Evolutionary conservation across 176 grass and related monocot genomes (phyloP), one percentile per base, ranked within the genome.

Genomic region (Cocos nucifera): DNA sequence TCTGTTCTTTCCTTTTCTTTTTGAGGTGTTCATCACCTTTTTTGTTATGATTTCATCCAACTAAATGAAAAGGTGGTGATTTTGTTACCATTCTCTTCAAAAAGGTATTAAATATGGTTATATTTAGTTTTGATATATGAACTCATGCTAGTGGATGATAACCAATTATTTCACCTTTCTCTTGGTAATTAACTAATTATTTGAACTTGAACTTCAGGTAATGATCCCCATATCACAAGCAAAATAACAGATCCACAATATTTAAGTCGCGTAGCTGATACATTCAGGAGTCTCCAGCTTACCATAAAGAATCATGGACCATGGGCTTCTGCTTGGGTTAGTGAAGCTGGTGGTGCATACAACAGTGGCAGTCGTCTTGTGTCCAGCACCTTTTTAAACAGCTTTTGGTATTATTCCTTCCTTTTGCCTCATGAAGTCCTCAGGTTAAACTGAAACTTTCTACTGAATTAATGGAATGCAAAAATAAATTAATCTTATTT

Each of bases 321-420:
- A 12, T 98, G 88, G 94, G 61, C 85, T 22, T 67, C 73, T 66
- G 84, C 88, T 22, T 98, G 94, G 94, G 94, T 98, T 50, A 88
- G 94, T 4, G 94, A 98, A 76, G 82, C 88, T 54, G 94, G 94
- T 32, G 94, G 94, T 64, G 94, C 88, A 3, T 98, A 89, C 75
- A 89, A 98, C 79, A 98, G 94, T 22, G 94, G 94, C 44, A 88
- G 83, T 51, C 81, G 69, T 51, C 72, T 49, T 1, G 82, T 92
- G 53, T 98, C 94, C 21, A 93, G 86, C 73, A 82, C 85, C 69
- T 98, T 93, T 56, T 75, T 93, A 19, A 71, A 98, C 79, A 98
- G 94, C 67, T 98, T 98, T 73, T 98, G 94, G 94, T 98, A 71
- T 77, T 71, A 63, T 28, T 51, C 63, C 70, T n/a, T 59, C 16